Percentiles rank a stretch among this genome's conserved stretches.
These are phyloP conservation scores for Epichloe elymi DNA, from an alignment of 2,329 filamentous ascomycete genomes.

Conservation along the genomic window DNA sequence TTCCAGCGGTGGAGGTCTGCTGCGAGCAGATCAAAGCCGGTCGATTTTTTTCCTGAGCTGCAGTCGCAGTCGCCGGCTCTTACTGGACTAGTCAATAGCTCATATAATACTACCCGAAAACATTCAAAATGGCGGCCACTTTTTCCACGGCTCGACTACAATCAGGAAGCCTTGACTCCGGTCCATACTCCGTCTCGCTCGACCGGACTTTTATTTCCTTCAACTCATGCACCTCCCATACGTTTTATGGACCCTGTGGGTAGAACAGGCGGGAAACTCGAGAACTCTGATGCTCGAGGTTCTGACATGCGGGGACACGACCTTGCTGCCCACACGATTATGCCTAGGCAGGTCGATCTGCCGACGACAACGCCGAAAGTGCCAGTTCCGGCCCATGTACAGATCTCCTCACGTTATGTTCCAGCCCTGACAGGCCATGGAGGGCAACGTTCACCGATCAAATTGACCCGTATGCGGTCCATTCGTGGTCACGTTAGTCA, in stretches of 20 bases:
- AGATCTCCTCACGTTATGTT: background rate
- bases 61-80: background rate
- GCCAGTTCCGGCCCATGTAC: slow-evolving; percentile 7
- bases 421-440: background rate
- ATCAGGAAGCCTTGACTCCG: slow-evolving; percentile 10
- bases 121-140: slow-evolving; percentile 14
- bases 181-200: slow-evolving; percentile 33
- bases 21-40: slow-evolving; percentile 8
- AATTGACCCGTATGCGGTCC: background rate
- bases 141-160: slow-evolving; percentile 11
- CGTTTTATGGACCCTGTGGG: slow-evolving; percentile 18
- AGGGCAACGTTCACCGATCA: background rate
- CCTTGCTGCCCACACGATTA: background rate
- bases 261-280: slow-evolving; percentile 17
- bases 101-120: slow-evolving; percentile 14
- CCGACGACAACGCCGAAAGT: slow-evolving; percentile 13
- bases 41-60: background rate
- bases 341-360: background rate
- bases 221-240: slow-evolving; percentile 17
- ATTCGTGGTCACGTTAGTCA: background rate
- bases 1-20: slow-evolving; percentile 20
- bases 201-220: slow-evolving; percentile 27
- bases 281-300: background rate
- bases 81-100: background rate
- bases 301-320: background rate